phyloP scores from a whole-genome alignment of 768 basidiomycete genomes.

The Leccinum aurantiacum region DNA sequence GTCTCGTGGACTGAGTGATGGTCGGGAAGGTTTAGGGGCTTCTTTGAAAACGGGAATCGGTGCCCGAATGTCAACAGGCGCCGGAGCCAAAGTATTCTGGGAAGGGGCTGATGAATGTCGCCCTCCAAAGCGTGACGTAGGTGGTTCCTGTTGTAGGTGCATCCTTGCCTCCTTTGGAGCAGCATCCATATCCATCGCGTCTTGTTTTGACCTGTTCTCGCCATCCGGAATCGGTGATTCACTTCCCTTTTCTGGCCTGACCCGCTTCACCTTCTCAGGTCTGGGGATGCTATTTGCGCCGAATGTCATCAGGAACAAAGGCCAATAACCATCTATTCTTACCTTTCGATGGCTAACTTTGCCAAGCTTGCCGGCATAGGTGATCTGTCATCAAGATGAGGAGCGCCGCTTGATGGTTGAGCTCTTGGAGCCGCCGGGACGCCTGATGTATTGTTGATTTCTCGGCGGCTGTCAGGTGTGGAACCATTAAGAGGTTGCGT shows the following conservation, averaged over 20 bases:
- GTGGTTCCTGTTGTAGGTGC: conserved; percentile 21
- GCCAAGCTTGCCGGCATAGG: conserved; percentile 37
- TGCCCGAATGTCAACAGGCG: conserved; percentile 18
- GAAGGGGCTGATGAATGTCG: conserved; percentile 15
- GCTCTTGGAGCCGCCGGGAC: conserved; percentile 51
- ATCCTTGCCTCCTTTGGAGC: conserved; percentile 28
- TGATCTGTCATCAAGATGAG: conserved; percentile 33
- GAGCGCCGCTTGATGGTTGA: conserved; percentile 41
- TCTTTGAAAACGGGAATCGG: conserved; percentile 20
- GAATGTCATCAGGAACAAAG: conserved; percentile 9
- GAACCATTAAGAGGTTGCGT: conserved; percentile 42
- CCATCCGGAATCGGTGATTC: conserved; percentile 37
- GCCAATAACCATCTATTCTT: conserved; percentile 11
- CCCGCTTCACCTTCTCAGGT: conserved; percentile 76
- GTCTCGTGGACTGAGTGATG: conserved; percentile 32
- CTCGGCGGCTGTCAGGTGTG: conserved; percentile 40
- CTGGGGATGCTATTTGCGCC: conserved; percentile 56
- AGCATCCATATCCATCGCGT: conserved; percentile 39
- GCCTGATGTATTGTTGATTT: conserved; percentile 26
- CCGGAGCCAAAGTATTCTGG: conserved; percentile 17
- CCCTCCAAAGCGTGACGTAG: conserved; percentile 21
- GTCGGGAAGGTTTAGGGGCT: conserved; percentile 19
- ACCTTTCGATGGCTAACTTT: conserved; percentile 71
- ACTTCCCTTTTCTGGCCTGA: conserved; percentile 39
- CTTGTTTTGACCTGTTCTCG: conserved; percentile 28